Conservation (phyloP, 441 rosid genomes). For the Pelargonium myrrhifolium region DNA sequence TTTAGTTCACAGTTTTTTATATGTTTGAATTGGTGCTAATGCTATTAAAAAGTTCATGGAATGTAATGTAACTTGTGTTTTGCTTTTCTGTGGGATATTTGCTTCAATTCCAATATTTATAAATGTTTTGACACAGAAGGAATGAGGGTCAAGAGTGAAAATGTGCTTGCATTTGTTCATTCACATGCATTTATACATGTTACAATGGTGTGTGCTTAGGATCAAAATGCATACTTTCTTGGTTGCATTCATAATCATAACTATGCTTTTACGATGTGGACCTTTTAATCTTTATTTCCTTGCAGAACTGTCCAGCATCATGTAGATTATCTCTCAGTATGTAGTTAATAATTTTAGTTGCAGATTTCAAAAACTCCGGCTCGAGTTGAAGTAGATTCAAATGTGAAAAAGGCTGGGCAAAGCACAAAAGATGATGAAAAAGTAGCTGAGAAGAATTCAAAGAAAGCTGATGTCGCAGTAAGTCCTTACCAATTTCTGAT, state of each 20-base stretch:
- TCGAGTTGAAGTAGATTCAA: conserved; percentile 42
- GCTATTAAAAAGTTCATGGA: not conserved
- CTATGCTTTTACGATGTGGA: no score
- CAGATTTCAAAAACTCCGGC: conserved; percentile 30
- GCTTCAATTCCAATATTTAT: not conserved
- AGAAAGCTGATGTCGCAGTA: conserved; percentile 52
- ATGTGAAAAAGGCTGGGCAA: conserved; percentile 36
- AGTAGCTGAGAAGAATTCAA: conserved; percentile 31
- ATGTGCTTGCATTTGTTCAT: no score
- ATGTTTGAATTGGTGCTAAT: not conserved
- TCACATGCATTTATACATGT: not conserved
- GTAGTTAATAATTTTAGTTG: conserved; percentile 20
- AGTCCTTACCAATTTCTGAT: not conserved
- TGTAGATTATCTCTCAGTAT: not conserved
- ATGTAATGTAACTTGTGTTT: not conserved
- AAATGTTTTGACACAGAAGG: not conserved
- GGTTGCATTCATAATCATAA: not conserved
- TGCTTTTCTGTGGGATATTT: not conserved
- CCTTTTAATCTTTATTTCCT: not conserved
- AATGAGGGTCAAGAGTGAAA: no score
- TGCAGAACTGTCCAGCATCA: not conserved
- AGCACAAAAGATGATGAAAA: conserved; percentile 37
- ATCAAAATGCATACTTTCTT: not conserved
- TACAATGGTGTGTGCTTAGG: not conserved
- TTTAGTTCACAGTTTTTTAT: conserved; percentile 4